Conservation (phyloP, 371 early-diverging fungal species). For the Parasitella parasitica region DNA sequence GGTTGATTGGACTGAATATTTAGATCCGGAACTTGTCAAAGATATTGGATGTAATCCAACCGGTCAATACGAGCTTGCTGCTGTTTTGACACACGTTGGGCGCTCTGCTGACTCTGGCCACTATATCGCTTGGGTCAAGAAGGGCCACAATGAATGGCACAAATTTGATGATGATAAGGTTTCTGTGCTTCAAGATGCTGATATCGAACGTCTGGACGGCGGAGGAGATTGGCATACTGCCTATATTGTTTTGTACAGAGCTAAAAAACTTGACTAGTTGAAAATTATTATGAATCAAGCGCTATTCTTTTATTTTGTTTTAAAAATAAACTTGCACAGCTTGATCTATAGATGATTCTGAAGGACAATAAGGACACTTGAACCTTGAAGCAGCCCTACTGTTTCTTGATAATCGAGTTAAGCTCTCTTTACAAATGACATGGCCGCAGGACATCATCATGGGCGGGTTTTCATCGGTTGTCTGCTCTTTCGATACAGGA, state of each 20-base stretch:
- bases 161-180: slow-evolving; percentile 98
- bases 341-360: slow-evolving; percentile 74
- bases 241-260: slow-evolving; percentile 77
- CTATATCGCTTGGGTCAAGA: slow-evolving; percentile 90
- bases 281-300: not conserved
- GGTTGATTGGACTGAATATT: slow-evolving; percentile 46
- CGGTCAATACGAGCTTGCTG: slow-evolving; percentile 79
- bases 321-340: slow-evolving; percentile 84
- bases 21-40: slow-evolving; percentile 72
- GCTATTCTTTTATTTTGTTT: not conserved
- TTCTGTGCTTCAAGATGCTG: slow-evolving; percentile 77
- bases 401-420: slow-evolving; percentile 78
- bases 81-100: slow-evolving; percentile 88
- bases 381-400: slow-evolving; percentile 59
- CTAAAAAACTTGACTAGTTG: slow-evolving; percentile 51
- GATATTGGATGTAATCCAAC: slow-evolving; percentile 83
- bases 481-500: slow-evolving; percentile 95
- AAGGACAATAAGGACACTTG: slow-evolving; percentile 98
- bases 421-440: slow-evolving; percentile 90
- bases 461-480: slow-evolving; percentile 93
- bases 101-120: slow-evolving; percentile 86
- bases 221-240: slow-evolving; percentile 91
- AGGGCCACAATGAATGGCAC: slow-evolving; percentile 79
- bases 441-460: slow-evolving; percentile 99
- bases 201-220: slow-evolving; percentile 90